phyloP scores from a whole-genome alignment of 2,329 filamentous ascomycete genomes.

The Zelopaecilomyces penicillatus region DNA sequence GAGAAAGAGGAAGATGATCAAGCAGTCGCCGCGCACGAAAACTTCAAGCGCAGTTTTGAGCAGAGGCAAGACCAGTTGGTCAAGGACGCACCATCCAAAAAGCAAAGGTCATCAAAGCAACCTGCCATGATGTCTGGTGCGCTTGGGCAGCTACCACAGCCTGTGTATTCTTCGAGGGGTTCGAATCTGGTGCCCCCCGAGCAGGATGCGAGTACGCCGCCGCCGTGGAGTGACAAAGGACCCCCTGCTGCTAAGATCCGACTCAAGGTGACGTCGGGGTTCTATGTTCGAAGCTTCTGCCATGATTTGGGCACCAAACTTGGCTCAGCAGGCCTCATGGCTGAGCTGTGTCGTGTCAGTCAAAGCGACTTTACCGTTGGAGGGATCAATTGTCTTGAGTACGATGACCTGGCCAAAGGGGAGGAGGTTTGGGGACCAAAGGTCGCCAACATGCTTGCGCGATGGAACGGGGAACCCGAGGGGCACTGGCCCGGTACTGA shows the following conservation, averaged over 20 bases:
- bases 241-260: slow-evolving; percentile 74
- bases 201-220: slow-evolving; percentile 38
- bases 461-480: slow-evolving; percentile 31
- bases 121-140: slow-evolving; percentile 50
- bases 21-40: slow-evolving; percentile 47
- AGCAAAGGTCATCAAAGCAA: slow-evolving; percentile 21
- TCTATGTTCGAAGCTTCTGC: slow-evolving; percentile 90
- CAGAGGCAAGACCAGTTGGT: slow-evolving; percentile 50
- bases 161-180: slow-evolving; percentile 32
- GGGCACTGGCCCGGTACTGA: slow-evolving; percentile 15
- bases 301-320: slow-evolving; percentile 84
- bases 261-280: slow-evolving; percentile 90
- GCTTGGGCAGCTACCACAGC: slow-evolving; percentile 41
- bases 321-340: slow-evolving; percentile 77
- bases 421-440: slow-evolving; percentile 74
- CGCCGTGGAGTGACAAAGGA: slow-evolving; percentile 51
- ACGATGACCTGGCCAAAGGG: slow-evolving; percentile 63
- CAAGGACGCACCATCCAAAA: slow-evolving; percentile 36
- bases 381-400: slow-evolving; percentile 66
- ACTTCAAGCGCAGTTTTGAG: slow-evolving; percentile 50
- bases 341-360: slow-evolving; percentile 67
- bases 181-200: slow-evolving; percentile 45
- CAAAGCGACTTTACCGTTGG: slow-evolving; percentile 75
- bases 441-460: slow-evolving; percentile 42
- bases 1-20: slow-evolving; percentile 48